Base-by-base conservation (phyloP, 2,329 filamentous ascomycete species). In the Polychaeton citri region DNA sequence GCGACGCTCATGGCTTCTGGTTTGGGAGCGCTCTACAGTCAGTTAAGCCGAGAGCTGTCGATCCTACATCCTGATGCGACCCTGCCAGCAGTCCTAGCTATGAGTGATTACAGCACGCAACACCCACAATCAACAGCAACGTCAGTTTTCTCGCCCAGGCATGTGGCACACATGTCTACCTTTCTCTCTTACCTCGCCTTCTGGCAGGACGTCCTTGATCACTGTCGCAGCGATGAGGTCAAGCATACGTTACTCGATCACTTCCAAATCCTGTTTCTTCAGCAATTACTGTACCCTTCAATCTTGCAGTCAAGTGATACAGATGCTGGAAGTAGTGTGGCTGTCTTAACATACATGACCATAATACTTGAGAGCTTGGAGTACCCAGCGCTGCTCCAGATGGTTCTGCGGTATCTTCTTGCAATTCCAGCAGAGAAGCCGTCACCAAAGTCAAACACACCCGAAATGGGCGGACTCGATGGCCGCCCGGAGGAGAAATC, bases 1-100 rank as follows among this genome's bases (percentile, higher is more conserved):
- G 90, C 90, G 9, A 96, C 90, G 0, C 67, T 96, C 44, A 96
- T 98, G 90, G 90, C 90, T 3, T 96, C 86, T 0, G 90, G 90
- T 0, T 64, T 98, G 1, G 90, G 90, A 12, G 90, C 76, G 7
- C 73, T 68, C 52, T 81, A 81, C 56, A 81, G 76, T 49, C 75
- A 80, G 49, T 60, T 81, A 40, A 78, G 74, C 56, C 70, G 73
- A 64, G 86, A 94, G 63, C 68, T 92, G 41, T 81, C 88, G 36
- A 79, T 94, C 44, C 71, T 86, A 42, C 76, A 87, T 55, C 70
- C 74, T n/a, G 62, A 76, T 7, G 74, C 84, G 38, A 74, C 80
- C 21, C 63, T 94, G 4, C 87, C 90, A 4, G 77, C 85, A 6
- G 79, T 95, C 36, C 70, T 98, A 13, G 80, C 81, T 21, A 71